phyloP scores from a whole-genome alignment of 257 asterid species.

The Scutellaria galericulata region DNA sequence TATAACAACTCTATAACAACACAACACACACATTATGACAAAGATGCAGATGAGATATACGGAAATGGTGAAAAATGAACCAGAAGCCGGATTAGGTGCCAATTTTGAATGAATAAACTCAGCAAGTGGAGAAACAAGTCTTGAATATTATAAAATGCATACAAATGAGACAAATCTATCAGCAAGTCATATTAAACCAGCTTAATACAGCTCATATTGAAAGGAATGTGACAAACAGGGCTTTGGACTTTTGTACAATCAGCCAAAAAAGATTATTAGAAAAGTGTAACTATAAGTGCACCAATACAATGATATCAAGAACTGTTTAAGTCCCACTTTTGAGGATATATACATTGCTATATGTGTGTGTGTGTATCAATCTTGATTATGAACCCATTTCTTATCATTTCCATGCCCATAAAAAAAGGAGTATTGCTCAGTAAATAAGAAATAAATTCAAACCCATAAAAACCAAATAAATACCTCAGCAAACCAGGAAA shows the following conservation, averaged over 20 bases:
- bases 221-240: constrained; percentile 17
- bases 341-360: too few species aligned
- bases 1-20: not conserved
- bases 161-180: constrained; percentile 34
- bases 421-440: too few species aligned
- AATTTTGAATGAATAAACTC: not conserved
- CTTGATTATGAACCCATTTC: constrained; percentile 14
- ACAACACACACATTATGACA: not conserved
- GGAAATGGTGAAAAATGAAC: not conserved
- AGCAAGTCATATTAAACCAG: constrained; percentile 29
- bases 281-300: too few species aligned
- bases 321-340: too few species aligned
- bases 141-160: not conserved
- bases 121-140: not conserved
- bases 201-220: constrained; percentile 14
- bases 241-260: constrained; percentile 30
- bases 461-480: too few species aligned
- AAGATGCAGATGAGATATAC: not conserved
- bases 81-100: not conserved
- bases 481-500: too few species aligned
- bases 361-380: too few species aligned
- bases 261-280: constrained; percentile 2
- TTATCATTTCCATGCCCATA: constrained; percentile 10
- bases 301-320: too few species aligned
- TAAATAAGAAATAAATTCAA: too few species aligned